These are phyloP conservation scores for Xerocomellus chrysenteron DNA, from an alignment of 768 basidiomycete genomes.

Conservation along the genomic window DNA sequence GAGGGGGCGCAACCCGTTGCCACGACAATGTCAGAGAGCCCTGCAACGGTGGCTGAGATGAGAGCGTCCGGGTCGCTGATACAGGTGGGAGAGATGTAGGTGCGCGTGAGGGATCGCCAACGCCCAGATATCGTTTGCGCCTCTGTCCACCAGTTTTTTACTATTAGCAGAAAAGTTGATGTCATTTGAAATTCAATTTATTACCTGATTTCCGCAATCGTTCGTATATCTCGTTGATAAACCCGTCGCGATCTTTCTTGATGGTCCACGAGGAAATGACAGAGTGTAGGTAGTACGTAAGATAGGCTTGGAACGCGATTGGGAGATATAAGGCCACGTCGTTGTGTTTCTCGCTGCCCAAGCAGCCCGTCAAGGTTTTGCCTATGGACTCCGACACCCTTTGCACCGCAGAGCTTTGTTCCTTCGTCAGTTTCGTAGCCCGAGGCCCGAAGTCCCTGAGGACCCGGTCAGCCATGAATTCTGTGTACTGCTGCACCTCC, in stretches of 20 bases:
- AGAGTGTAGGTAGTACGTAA: neutral
- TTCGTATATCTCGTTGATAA: slow-evolving; percentile 9
- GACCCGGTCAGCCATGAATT: too few relatives aligned
- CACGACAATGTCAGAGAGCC: slow-evolving; percentile 7
- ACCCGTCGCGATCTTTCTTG: neutral
- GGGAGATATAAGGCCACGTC: slow-evolving; percentile 3
- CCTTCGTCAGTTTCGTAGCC: too few relatives aligned
- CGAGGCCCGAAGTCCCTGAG: too few relatives aligned
- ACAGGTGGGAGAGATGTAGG: neutral
- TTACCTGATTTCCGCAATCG: slow-evolving; percentile 6
- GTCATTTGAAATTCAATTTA: neutral
- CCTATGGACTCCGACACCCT: neutral
- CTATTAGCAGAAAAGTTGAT: neutral
- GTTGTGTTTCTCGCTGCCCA: neutral
- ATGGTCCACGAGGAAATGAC: slow-evolving; percentile 3
- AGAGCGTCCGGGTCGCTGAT: neutral
- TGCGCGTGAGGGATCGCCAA: slow-evolving; percentile 14
- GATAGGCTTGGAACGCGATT: slow-evolving; percentile 10
- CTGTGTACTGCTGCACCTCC: too few relatives aligned
- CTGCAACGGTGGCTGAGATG: neutral
- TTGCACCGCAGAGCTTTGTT: too few relatives aligned
- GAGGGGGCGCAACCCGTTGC: slow-evolving; percentile 5
- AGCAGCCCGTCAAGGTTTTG: neutral
- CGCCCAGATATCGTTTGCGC: slow-evolving; percentile 7
- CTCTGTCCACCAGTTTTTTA: neutral